These are phyloP conservation scores for Alternaria tenuissima DNA, from an alignment of 2,329 filamentous ascomycete genomes.

Conservation along the genomic window DNA sequence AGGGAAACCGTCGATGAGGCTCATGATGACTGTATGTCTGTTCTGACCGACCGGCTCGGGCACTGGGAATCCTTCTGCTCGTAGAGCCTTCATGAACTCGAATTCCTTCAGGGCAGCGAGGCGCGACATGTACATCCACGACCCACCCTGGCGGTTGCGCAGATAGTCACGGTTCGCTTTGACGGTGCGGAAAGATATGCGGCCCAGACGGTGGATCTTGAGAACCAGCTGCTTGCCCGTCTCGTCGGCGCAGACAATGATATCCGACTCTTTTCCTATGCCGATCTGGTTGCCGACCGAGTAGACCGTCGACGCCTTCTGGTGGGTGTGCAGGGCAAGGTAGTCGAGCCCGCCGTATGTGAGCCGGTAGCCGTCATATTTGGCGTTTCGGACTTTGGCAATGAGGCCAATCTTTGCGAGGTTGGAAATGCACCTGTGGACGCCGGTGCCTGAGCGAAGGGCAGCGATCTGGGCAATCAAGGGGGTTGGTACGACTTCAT, in stretches of 20 bases:
- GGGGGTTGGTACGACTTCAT: constrained; percentile 92
- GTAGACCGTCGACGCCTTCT: constrained; percentile 81
- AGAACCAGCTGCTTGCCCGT: constrained; percentile 80
- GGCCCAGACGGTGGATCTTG: constrained; percentile 94
- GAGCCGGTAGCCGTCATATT: constrained; percentile 95
- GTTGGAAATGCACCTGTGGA: constrained; percentile 85
- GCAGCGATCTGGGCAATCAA: constrained; percentile 86
- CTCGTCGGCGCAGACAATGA: constrained; percentile 88
- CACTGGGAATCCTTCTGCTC: constrained; percentile 85
- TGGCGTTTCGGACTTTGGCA: constrained; percentile 90
- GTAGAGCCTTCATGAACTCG: constrained; percentile 89
- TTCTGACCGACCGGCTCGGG: constrained; percentile 89
- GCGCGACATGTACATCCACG: constrained; percentile 98
- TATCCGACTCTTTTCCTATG: constrained; percentile 97
- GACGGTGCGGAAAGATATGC: constrained; percentile 96
- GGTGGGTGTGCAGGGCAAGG: constrained; percentile 90
- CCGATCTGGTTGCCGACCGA: constrained; percentile 94
- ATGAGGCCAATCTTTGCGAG: constrained; percentile 94
- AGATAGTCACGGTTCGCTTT: constrained; percentile 97
- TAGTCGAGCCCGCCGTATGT: constrained; percentile 98
- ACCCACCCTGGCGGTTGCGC: constrained; percentile 78
- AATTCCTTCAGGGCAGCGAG: constrained; percentile 94
- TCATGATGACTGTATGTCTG: constrained; percentile 96
- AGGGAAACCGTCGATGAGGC: constrained; percentile 88
- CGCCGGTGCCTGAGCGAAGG: constrained; percentile 74